Percentiles rank a stretch among this genome's conserved stretches.
These are phyloP conservation scores for Debaryomyces udenii DNA, from an alignment of 1,139 yeast species.

Conservation along the genomic window DNA sequence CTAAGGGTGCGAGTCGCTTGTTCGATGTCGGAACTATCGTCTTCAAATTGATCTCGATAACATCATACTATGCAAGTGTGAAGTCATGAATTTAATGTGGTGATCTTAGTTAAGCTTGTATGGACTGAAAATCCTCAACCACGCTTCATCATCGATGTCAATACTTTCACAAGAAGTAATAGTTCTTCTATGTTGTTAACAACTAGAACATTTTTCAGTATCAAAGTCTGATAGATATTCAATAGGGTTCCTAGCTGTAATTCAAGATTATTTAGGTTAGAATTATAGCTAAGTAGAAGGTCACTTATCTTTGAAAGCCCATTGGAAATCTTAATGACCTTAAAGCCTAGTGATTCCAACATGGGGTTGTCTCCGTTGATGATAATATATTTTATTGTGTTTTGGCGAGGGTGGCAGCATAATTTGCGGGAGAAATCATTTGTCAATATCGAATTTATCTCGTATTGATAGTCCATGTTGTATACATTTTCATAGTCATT, in stretches of 20 bases:
- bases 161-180: background rate
- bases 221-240: slow-evolving; percentile 2
- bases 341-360: background rate
- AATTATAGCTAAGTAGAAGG: background rate
- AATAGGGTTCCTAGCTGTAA: slow-evolving; percentile 2
- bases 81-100: no score
- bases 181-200: slow-evolving; percentile 3
- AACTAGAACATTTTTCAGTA: slow-evolving; percentile 1
- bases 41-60: no score
- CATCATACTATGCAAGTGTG: no score
- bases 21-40: no score
- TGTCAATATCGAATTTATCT: background rate
- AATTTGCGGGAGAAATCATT: background rate
- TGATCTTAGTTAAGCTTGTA: no score
- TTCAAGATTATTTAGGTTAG: background rate
- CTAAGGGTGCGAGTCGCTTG: no score
- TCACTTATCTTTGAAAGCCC: slow-evolving; percentile 1
- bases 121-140: no score
- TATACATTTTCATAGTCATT: slow-evolving; percentile 3
- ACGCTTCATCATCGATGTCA: slow-evolving; percentile 4
- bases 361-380: background rate
- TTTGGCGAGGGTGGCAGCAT: background rate
- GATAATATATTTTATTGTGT: background rate
- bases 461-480: slow-evolving; percentile 1
- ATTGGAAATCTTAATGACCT: background rate